phyloP scores from a whole-genome alignment of 176 grass and related monocot genomes.

The Aegilops speltoides region DNA sequence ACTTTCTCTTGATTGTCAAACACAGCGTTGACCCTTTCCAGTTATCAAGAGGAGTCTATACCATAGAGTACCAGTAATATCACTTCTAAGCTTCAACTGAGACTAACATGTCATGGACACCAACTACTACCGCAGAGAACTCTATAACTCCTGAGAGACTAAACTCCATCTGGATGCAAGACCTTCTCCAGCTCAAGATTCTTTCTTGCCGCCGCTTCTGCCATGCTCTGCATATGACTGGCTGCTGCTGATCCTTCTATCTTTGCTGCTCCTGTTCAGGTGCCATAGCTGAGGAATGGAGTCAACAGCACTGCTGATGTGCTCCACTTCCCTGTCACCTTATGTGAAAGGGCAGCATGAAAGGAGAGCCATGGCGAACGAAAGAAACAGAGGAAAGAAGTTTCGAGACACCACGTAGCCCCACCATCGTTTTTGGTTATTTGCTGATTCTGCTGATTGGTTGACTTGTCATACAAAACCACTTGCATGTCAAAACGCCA shows the following conservation, averaged over 20 bases:
- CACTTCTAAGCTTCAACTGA: background rate
- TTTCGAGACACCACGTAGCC: background rate
- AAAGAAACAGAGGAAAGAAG: background rate
- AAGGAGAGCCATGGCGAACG: background rate
- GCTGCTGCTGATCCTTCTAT: too few relatives aligned
- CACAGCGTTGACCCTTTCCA: background rate
- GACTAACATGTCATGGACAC: background rate
- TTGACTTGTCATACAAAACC: background rate
- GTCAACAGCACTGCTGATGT: background rate
- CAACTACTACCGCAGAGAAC: background rate
- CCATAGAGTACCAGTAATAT: background rate
- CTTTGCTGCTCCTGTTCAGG: background rate
- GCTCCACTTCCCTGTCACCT: background rate
- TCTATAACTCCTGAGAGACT: background rate
- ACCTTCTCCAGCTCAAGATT: background rate
- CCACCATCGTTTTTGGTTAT: background rate
- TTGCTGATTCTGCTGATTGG: background rate
- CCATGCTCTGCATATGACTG: too few relatives aligned
- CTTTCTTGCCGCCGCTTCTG: background rate
- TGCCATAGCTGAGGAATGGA: background rate
- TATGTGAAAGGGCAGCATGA: background rate
- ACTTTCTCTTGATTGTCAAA: background rate
- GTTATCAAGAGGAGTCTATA: background rate
- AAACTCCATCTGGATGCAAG: background rate
- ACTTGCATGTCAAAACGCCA: background rate